Base-by-base conservation (phyloP, 1,284 basidiomycete species). In the Austroboletus niveus region DNA sequence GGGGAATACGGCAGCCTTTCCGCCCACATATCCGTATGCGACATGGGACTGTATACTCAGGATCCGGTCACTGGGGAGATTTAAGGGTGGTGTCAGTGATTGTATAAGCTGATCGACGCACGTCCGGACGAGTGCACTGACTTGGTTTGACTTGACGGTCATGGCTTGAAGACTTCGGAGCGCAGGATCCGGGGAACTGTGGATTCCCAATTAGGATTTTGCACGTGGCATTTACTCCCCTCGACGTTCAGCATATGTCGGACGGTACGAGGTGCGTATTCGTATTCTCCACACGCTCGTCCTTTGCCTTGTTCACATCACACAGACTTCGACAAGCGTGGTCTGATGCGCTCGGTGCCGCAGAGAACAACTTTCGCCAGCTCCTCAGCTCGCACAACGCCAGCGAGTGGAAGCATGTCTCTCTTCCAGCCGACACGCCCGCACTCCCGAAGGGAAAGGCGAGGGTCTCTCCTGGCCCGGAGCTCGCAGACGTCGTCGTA, bases 1-100 rank as follows among this genome's bases (percentile, higher is more conserved):
- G 0, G 96, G 95, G 65, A 99, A 98, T 0, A 93, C 89, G 0
- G 96, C 96, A 3, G 95, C 92, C 79, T 95, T 94, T 62, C 82
- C 82, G 62, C 95, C 95, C n/a, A 97, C 96, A 66, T 96, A 98
- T 51, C 96, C 96, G 58, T 87, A 93, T 2, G 90, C 85, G 52
- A 98, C 96, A 63, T 99, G 96, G 1, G 90, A 93, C 66, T 98
- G 96, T 44, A 98, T 83, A 66, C 87, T 89, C 32, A 92, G 71
- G n/a, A 92, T 75, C 41, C 85, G 74, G 35, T 54, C 50, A 15
- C 55, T 65, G 31, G 29, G 5, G 31, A 38, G 8, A 29, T 34
- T 34, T 17, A 22, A 48, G 38, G 52, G 44, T 48, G 62, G 73
- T 24, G 22, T 17, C 17, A 17, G 17, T 24, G 22, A 24, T 24